A percentile compares a stretch with the other conserved stretches of the same genome.
Evolutionary conservation across 2,329 filamentous ascomycete species (phyloP).

Genomic region (Cordyceps militaris): DNA sequence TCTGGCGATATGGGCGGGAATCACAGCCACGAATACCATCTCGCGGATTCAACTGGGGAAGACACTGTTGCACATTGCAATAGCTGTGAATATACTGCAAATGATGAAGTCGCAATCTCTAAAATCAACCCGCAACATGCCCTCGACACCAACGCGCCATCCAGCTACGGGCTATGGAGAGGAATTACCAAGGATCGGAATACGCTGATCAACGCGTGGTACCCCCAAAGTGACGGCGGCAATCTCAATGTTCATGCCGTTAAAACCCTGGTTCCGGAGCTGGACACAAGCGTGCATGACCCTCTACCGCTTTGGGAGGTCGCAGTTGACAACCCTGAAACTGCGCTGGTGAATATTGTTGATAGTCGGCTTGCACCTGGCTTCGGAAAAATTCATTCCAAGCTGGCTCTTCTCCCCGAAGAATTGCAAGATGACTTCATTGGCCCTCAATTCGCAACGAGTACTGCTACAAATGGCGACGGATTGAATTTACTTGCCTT

Average conservation of each 20-base stretch:
- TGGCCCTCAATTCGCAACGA: slow-evolving; percentile 7
- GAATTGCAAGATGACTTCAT: slow-evolving; percentile 3
- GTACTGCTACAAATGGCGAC: slow-evolving; percentile 24
- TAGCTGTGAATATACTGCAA: slow-evolving; percentile 68
- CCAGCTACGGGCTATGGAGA: slow-evolving; percentile 43
- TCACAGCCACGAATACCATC: slow-evolving; percentile 91
- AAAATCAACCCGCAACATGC: slow-evolving; percentile 13
- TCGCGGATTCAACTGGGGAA: slow-evolving; percentile 72
- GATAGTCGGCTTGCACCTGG: slow-evolving; percentile 24
- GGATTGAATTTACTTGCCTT: slow-evolving; percentile 57
- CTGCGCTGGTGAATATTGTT: slow-evolving; percentile 28
- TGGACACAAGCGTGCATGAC: slow-evolving; percentile 66
- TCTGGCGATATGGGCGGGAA: slow-evolving; percentile 95
- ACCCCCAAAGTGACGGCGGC: slow-evolving; percentile 33
- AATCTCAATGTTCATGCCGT: slow-evolving; percentile 51
- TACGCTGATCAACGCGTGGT: slow-evolving; percentile 65
- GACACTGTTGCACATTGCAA: slow-evolving; percentile 74
- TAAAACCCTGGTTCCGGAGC: slow-evolving; percentile 56
- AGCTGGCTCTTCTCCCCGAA: slow-evolving; percentile 22
- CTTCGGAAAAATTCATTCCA: slow-evolving; percentile 20
- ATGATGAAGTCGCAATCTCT: slow-evolving; percentile 72
- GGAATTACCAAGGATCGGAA: slow-evolving; percentile 61
- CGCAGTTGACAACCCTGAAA: not conserved
- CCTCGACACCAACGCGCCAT: not conserved
- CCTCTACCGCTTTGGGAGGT: slow-evolving; percentile 44